Evolutionary conservation across 805 yeast genomes (phyloP).

Genomic region (Ogataea trehalophila): DNA sequence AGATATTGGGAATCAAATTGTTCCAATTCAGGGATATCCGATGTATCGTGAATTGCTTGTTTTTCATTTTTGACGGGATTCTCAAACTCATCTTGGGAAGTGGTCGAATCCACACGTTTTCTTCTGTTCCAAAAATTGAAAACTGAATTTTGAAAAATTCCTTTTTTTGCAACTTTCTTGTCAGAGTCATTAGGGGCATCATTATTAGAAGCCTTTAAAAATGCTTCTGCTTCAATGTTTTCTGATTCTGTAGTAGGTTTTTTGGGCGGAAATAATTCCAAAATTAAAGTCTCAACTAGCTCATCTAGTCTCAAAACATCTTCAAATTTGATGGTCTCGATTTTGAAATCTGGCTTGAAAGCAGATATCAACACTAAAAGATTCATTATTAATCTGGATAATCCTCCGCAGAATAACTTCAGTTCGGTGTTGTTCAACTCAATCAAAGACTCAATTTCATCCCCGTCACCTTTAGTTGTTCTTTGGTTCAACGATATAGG

Average conservation of each 20-base stretch:
- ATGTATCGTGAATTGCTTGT: not conserved
- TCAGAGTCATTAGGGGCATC: not conserved
- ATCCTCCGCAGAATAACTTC: conserved; percentile 11
- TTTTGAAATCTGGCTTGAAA: not conserved
- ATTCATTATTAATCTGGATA: conserved; percentile 19
- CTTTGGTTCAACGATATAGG: conserved; percentile 4
- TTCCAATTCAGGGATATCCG: not conserved
- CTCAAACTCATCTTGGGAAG: not conserved
- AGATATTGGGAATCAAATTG: conserved; percentile 4
- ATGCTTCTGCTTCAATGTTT: too few species aligned
- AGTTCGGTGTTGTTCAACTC: conserved; percentile 18
- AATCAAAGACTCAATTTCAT: conserved; percentile 5
- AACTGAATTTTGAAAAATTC: conserved; percentile 3
- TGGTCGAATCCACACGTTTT: not conserved
- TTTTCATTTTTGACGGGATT: not conserved
- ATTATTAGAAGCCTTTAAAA: not conserved
- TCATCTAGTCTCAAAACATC: conserved; percentile 17
- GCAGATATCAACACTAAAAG: conserved; percentile 9
- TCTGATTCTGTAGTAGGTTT: not conserved
- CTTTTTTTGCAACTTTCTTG: not conserved
- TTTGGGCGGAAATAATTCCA: not conserved
- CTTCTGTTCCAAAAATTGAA: conserved; percentile 12
- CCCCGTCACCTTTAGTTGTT: conserved; percentile 1
- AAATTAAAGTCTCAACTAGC: conserved; percentile 7
- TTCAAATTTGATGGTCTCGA: conserved; percentile 8